phyloP scores from a whole-genome alignment of 495 filamentous ascomycete species.

The Melanomma pulvis-pyrius region DNA sequence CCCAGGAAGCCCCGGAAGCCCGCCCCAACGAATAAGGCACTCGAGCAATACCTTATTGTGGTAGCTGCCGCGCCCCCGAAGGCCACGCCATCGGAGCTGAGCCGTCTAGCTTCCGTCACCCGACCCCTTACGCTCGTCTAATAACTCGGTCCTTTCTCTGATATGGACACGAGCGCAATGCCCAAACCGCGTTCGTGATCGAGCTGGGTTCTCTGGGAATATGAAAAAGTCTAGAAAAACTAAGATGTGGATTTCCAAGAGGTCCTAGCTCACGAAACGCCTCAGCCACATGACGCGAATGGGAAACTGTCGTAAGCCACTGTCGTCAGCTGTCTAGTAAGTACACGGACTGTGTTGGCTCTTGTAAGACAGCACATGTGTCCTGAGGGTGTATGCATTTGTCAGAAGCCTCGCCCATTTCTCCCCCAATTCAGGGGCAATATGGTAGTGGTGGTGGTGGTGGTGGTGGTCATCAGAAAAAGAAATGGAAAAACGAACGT shows the following conservation, averaged over 20 bases:
- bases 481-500: no score
- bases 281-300: background rate
- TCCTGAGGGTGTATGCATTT: background rate
- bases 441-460: background rate
- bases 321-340: background rate
- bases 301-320: background rate
- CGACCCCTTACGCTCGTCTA: background rate
- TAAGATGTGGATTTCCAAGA: background rate
- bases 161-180: background rate
- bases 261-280: background rate
- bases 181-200: no score
- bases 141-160: background rate
- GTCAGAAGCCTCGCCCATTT: background rate
- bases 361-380: background rate
- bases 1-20: background rate
- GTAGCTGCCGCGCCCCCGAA: background rate
- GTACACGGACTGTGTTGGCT: background rate
- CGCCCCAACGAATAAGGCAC: background rate
- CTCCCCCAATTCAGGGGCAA: background rate
- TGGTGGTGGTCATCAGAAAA: no score
- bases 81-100: background rate
- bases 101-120: background rate
- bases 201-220: background rate
- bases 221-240: background rate
- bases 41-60: background rate